Conservation (phyloP, 768 basidiomycete species). For the Russula griseocarnosa region DNA sequence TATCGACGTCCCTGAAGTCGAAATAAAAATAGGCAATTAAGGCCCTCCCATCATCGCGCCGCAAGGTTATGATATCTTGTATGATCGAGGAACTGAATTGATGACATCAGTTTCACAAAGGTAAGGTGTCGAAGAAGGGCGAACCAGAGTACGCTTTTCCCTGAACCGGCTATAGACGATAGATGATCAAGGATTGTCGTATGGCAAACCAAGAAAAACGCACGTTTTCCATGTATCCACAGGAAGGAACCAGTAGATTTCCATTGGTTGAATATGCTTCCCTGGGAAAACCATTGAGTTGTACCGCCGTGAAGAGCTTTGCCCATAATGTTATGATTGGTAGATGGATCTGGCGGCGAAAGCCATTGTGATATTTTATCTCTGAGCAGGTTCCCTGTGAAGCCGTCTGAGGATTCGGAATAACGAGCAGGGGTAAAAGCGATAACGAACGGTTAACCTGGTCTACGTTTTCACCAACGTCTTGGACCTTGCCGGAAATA, state of each 20-base stretch:
- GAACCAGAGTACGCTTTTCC: no score
- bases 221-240: slow-evolving; percentile 2
- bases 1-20: no score
- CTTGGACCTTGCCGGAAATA: background rate
- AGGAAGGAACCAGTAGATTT: background rate
- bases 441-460: background rate
- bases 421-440: background rate
- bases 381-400: background rate
- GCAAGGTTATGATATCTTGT: no score
- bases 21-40: no score
- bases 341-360: background rate
- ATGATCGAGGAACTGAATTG: no score
- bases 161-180: background rate
- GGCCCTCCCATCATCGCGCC: no score
- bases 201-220: background rate
- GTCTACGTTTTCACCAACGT: background rate
- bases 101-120: no score
- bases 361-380: background rate
- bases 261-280: background rate
- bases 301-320: background rate
- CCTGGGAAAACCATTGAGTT: background rate
- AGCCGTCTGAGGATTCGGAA: background rate
- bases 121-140: no score
- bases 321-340: background rate
- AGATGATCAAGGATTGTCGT: background rate